Conservation (phyloP, 1,139 yeast species). For the Suhomyces taliae region DNA sequence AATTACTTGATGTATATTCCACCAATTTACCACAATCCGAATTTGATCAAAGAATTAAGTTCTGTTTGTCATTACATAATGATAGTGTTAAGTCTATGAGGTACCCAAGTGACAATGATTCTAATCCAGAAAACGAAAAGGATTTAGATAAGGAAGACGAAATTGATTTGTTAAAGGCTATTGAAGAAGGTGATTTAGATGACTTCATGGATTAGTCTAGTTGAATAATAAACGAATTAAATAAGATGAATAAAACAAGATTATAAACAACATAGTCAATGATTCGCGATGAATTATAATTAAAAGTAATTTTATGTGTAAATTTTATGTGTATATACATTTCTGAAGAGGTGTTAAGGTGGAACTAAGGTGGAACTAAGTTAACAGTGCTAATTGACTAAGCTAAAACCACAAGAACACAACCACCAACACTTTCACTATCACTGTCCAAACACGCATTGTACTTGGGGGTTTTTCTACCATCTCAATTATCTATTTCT, state of each 20-base stretch:
- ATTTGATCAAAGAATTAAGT: slow-evolving; percentile 90
- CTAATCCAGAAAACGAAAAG: slow-evolving; percentile 21
- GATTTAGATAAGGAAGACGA: slow-evolving; percentile 40
- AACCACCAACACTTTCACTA: no score
- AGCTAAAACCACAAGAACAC: no score
- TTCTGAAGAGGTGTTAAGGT: no score
- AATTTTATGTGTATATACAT: no score
- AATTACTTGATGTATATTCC: slow-evolving; percentile 81
- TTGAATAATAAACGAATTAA: background rate
- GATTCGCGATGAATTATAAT: no score
- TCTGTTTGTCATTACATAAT: slow-evolving; percentile 86
- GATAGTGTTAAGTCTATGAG: slow-evolving; percentile 96
- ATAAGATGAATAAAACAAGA: background rate
- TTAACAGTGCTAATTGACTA: no score
- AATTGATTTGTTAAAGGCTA: slow-evolving; percentile 47
- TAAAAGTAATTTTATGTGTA: no score
- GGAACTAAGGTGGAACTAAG: no score
- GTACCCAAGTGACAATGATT: slow-evolving; percentile 58
- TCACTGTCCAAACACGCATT: no score
- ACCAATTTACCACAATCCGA: slow-evolving; percentile 84
- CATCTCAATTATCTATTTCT: no score
- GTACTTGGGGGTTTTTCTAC: no score
- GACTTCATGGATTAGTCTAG: slow-evolving; percentile 44
- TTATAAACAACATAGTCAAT: no score
- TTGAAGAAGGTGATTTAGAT: slow-evolving; percentile 52